These are phyloP conservation scores for Nepenthes mirabilis DNA, from an alignment of 148 eudicot species.

Conservation along the genomic window DNA sequence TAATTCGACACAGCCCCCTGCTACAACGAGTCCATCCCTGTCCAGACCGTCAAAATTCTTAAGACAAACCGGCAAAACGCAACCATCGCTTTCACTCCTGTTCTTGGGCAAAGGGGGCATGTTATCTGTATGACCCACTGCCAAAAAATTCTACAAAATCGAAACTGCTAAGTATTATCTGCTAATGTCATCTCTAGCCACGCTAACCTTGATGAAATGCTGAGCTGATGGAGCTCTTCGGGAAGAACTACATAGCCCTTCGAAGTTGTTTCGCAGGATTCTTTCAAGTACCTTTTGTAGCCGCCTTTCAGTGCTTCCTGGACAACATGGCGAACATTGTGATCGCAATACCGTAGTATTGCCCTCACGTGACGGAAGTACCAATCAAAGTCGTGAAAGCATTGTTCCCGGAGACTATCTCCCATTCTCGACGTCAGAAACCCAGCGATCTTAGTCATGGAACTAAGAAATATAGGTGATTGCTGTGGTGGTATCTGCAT, in stretches of 20 bases:
- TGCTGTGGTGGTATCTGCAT: neutral
- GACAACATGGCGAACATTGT: slow-evolving; percentile 5
- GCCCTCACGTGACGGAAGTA: slow-evolving; percentile 16
- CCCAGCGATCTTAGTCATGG: neutral
- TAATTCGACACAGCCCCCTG: no score
- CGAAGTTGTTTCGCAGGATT: slow-evolving; percentile 10
- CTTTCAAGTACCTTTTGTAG: slow-evolving; percentile 13
- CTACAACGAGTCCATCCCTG: no score
- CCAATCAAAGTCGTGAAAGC: slow-evolving; percentile 18
- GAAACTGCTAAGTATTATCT: neutral
- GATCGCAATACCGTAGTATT: slow-evolving; percentile 18
- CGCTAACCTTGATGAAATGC: slow-evolving; percentile 10
- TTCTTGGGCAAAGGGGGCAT: no score
- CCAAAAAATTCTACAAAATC: no score
- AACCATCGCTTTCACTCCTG: no score
- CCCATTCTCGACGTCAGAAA: neutral
- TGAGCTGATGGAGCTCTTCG: slow-evolving; percentile 25
- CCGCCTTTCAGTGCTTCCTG: slow-evolving; percentile 16
- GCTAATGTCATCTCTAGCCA: slow-evolving; percentile 12
- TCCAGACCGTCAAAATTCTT: no score
- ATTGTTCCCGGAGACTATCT: slow-evolving; percentile 7
- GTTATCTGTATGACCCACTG: no score
- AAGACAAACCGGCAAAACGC: no score
- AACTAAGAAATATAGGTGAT: neutral
- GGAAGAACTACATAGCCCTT: slow-evolving; percentile 14